Evolutionary conservation across 202 grass and related monocot species (phyloP).

Genomic region (Bolboschoenoplectus hybrid): DNA sequence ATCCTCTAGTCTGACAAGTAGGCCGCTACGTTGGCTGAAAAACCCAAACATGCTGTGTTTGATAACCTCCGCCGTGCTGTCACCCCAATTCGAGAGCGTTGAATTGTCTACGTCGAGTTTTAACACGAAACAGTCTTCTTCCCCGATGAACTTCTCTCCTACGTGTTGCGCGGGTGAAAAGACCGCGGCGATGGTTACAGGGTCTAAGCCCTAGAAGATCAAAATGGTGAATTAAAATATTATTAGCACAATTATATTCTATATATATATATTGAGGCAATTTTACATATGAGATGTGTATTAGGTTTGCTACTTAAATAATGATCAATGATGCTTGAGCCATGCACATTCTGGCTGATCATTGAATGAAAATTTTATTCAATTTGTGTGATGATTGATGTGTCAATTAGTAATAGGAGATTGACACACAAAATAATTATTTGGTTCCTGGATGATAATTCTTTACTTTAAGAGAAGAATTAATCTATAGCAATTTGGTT

Average conservation of each 20-base stretch:
- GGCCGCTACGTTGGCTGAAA: conserved; percentile 96
- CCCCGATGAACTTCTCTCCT: conserved; percentile 86
- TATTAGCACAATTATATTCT: conserved; percentile 9
- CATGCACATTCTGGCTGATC: conserved; percentile 24
- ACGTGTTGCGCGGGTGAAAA: conserved; percentile 82
- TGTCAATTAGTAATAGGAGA: not conserved
- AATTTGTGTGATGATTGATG: conserved; percentile 24
- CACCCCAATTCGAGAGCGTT: conserved; percentile 79
- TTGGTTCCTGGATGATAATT: conserved; percentile 3
- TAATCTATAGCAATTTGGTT: conserved; percentile 8
- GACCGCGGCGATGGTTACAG: conserved; percentile 75
- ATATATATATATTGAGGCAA: conserved; percentile 8
- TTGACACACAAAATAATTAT: conserved; percentile 28
- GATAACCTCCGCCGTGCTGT: conserved; percentile 90
- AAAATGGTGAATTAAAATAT: conserved; percentile 30
- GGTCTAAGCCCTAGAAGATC: conserved; percentile 66
- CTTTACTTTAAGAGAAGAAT: not conserved
- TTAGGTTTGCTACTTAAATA: conserved; percentile 33
- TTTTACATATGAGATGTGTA: conserved; percentile 2
- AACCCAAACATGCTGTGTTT: conserved; percentile 83
- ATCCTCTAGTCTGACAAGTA: conserved; percentile 77
- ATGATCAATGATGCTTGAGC: conserved; percentile 29
- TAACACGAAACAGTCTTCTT: conserved; percentile 90
- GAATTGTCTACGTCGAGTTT: conserved; percentile 68
- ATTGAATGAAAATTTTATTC: conserved; percentile 30